Percentiles rank a stretch among this genome's conserved stretches.
phyloP scores from a whole-genome alignment of 495 filamentous ascomycete species.

The Hyaloscypha bicolor region DNA sequence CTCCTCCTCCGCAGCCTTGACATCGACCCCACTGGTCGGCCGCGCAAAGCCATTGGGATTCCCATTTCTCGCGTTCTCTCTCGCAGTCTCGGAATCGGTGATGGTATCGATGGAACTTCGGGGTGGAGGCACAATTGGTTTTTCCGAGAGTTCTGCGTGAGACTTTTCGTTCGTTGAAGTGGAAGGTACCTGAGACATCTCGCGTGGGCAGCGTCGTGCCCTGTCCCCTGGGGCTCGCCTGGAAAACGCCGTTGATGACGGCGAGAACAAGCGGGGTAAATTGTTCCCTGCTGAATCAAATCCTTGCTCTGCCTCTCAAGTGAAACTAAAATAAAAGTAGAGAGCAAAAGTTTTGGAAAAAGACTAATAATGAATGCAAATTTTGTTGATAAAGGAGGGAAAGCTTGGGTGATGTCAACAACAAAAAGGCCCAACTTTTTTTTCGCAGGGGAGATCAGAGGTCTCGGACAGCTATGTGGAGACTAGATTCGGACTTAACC shows the following conservation, averaged over 20 bases:
- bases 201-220: constrained; percentile 15
- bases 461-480: constrained; percentile 10
- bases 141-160: background rate
- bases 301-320: background rate
- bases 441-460: constrained; percentile 15
- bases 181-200: constrained; percentile 17
- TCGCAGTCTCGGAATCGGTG: constrained; percentile 17
- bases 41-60: constrained; percentile 56
- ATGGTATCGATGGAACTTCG: constrained; percentile 20
- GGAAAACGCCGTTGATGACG: constrained; percentile 1
- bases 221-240: constrained; percentile 16
- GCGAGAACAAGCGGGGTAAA: background rate
- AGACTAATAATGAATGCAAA: background rate
- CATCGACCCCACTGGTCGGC: constrained; percentile 58
- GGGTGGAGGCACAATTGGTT: background rate
- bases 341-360: background rate
- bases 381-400: background rate
- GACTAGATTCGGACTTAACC: constrained; percentile 8
- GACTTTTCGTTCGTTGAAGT: constrained; percentile 3
- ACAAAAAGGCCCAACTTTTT: constrained; percentile 1
- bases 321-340: background rate
- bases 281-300: background rate
- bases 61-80: constrained; percentile 25
- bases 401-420: background rate
- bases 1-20: constrained; percentile 73